phyloP scores from a whole-genome alignment of 345 rosid genomes.

The Lumnitzera littorea region DNA sequence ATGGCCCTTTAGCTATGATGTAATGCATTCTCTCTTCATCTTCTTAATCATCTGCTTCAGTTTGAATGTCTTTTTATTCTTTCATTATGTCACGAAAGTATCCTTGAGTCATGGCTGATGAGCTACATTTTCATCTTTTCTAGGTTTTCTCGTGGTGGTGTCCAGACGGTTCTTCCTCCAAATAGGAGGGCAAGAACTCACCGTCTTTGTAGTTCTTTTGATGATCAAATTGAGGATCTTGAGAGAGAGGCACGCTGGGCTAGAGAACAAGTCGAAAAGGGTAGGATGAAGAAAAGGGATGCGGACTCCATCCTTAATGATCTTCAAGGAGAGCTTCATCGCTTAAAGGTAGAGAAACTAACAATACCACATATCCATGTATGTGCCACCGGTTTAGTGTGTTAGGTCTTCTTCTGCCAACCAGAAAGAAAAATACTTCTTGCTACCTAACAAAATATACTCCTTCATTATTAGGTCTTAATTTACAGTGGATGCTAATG shows the following conservation, averaged over 20 bases:
- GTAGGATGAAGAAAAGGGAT: constrained; percentile 54
- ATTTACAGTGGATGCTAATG: too few species aligned
- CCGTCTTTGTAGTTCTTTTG: constrained; percentile 83
- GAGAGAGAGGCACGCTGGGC: constrained; percentile 29
- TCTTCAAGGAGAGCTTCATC: constrained; percentile 32
- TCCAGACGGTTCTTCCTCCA: constrained; percentile 81
- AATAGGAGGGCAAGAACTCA: constrained; percentile 35
- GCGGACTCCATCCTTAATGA: constrained; percentile 36
- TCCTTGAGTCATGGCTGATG: too few species aligned
- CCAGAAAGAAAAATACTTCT: too few species aligned
- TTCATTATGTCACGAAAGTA: too few species aligned
- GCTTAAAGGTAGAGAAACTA: constrained; percentile 43
- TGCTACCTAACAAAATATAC: too few species aligned
- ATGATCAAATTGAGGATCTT: constrained; percentile 61
- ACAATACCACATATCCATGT: neutral
- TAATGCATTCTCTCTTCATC: too few species aligned
- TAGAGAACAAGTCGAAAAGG: constrained; percentile 31
- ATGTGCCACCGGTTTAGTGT: neutral
- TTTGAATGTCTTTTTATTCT: too few species aligned
- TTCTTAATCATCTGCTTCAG: too few species aligned
- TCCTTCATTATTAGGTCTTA: too few species aligned
- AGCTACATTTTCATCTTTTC: constrained; percentile 6
- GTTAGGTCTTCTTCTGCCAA: neutral
- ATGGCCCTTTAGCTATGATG: too few species aligned
- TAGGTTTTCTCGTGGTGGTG: constrained; percentile 86